Percentiles rank a stretch among this genome's conserved stretches.
Evolutionary conservation across 2,329 filamentous ascomycete species (phyloP).

Genomic region (Fusarium mangiferae): DNA sequence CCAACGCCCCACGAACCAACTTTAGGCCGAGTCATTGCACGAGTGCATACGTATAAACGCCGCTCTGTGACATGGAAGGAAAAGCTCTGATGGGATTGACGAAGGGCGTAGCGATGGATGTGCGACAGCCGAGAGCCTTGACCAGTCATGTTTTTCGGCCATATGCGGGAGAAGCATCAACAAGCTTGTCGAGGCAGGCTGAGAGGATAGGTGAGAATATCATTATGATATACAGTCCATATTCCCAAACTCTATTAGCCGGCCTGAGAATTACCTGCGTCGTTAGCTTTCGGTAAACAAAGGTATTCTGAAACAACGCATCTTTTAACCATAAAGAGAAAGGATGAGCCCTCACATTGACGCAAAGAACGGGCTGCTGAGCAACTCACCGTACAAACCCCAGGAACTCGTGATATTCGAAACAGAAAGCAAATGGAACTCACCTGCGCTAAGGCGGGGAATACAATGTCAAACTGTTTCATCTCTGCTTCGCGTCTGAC

Average conservation of each 20-base stretch:
- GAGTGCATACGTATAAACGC: conserved; percentile 3
- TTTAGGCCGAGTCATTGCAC: conserved; percentile 30
- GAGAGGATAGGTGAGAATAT: not conserved
- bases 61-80: conserved; percentile 24
- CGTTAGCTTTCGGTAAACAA: not conserved
- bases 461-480: conserved; percentile 41
- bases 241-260: not conserved
- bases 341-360: not conserved
- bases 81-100: conserved; percentile 42
- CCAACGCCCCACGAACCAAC: conserved; percentile 20
- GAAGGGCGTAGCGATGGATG: conserved; percentile 18
- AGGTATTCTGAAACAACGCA: not conserved
- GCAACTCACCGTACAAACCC: not conserved
- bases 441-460: conserved; percentile 26
- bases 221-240: not conserved
- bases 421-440: not conserved
- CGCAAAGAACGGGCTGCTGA: conserved; percentile 22
- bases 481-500: conserved; percentile 33
- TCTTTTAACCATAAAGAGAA: not conserved
- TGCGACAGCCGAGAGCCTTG: conserved; percentile 37
- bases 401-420: not conserved
- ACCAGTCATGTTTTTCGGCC: conserved; percentile 26
- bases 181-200: not conserved
- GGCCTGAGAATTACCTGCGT: not conserved
- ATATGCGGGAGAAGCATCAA: not conserved